Evolutionary conservation across 2,329 filamentous ascomycete species (phyloP), one percentile per base, ranked within the genome.

Genomic region (Aureobasidium lini): DNA sequence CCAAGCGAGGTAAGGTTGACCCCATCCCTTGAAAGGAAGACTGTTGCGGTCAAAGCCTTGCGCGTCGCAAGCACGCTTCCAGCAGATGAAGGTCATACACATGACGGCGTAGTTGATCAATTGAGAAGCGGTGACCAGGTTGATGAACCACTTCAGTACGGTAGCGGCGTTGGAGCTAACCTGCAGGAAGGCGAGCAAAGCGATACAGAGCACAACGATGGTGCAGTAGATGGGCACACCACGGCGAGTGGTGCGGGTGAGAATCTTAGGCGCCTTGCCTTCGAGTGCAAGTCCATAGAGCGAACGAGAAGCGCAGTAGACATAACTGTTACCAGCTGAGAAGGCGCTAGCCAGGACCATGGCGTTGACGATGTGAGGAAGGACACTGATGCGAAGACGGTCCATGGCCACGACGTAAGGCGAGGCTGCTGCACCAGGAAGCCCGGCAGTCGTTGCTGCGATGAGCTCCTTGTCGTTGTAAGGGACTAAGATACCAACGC

Each of bases 151-250:
- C 47, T 79, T 79, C 62, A 92, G 75, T 1, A 91, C 89, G 31
- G 85, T 82, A 4, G 87, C 81, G 0, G 84, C 80, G 60, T 79
- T 78, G 62, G 83, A 80, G 7, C 83, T 86, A 16, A 93, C 79
- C 70, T 91, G 86, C 49, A 92, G 75, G 72, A 91, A 94, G 2
- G 85, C 83, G 10, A 95, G 75, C 6, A 90, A 76, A 1, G 86
- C 82, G 65, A 94, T 84, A 3, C 82, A 70, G 48, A 90, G 79
- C 0, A 88, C 86, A 31, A 85, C 71, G 1, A 71, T 63, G 40
- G 93, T 88, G 67, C 85, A 89, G 72, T 88, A 90, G 62, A 90
- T 80, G 0, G 90, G 90, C 0, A 94, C 85, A 48, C 88, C 87
- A 10, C 75, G 76, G 53, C 74, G 79, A 1, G 82, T 88, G 70